These are phyloP conservation scores for Debaryomycetaceae sp. DNA, from an alignment of 1,139 yeast species.

Conservation along the genomic window DNA sequence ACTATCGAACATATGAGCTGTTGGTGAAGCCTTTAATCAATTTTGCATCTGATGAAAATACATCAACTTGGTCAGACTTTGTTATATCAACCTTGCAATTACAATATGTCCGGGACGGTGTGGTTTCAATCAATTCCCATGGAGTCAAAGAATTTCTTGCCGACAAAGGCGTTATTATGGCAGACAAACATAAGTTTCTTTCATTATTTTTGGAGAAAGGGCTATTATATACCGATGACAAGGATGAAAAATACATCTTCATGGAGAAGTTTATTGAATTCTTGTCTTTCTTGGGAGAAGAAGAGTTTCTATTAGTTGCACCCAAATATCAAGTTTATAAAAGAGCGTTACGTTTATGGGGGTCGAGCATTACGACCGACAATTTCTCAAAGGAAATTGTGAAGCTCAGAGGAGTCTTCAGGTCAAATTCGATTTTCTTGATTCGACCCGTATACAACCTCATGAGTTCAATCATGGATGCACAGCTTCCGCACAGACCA, in stretches of 20 bases:
- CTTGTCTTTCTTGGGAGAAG: constrained; percentile 15
- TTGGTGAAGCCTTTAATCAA: constrained; percentile 13
- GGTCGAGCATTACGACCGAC: constrained; percentile 6
- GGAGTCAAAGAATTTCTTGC: constrained; percentile 13
- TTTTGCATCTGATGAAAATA: background rate
- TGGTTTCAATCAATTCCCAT: constrained; percentile 10
- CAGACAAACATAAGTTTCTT: constrained; percentile 16
- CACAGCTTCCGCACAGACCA: constrained; percentile 16
- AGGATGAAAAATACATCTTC: constrained; percentile 11
- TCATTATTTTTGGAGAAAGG: constrained; percentile 19
- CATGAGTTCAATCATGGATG: constrained; percentile 21
- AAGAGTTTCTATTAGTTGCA: constrained; percentile 15
- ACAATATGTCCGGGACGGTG: constrained; percentile 7
- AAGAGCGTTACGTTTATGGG: constrained; percentile 17
- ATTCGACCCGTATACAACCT: constrained; percentile 14
- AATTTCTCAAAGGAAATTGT: background rate
- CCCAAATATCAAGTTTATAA: constrained; percentile 15
- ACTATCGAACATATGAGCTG: constrained; percentile 17
- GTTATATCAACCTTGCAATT: constrained; percentile 20
- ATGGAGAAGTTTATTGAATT: constrained; percentile 16
- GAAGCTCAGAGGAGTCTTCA: constrained; percentile 3
- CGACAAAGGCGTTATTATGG: constrained; percentile 6
- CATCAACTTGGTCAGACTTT: constrained; percentile 21
- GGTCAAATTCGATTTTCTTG: background rate
- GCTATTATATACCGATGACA: constrained; percentile 9